A percentile compares a stretch with the other conserved stretches of the same genome.
Conservation (phyloP, 2,329 filamentous ascomycete species). For the Cyphellophora europaea region DNA sequence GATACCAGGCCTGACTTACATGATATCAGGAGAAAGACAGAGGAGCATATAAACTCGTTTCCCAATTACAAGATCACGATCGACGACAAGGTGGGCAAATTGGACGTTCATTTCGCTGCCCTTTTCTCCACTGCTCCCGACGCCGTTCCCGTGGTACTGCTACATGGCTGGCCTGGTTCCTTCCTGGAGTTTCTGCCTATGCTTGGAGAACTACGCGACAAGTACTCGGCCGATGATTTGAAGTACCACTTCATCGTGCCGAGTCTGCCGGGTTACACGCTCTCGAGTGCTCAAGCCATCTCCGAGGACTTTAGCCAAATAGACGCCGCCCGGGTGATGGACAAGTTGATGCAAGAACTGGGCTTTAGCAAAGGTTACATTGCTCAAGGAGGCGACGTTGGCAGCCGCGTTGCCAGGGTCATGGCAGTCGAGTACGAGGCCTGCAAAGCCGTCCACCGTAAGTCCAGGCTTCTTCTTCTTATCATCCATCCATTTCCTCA, state of each 20-base stretch:
- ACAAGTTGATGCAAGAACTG: slow-evolving; percentile 43
- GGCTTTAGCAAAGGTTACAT: slow-evolving; percentile 44
- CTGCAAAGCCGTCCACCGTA: slow-evolving; percentile 1
- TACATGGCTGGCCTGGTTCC: slow-evolving; percentile 48
- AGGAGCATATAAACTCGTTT: slow-evolving; percentile 38
- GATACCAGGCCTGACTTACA: too few species aligned
- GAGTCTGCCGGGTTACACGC: slow-evolving; percentile 44
- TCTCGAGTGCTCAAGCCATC: slow-evolving; percentile 38
- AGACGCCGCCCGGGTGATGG: slow-evolving; percentile 35
- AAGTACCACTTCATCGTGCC: slow-evolving; percentile 51
- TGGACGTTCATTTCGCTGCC: slow-evolving; percentile 44
- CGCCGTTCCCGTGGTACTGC: slow-evolving; percentile 41
- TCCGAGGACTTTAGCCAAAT: slow-evolving; percentile 32
- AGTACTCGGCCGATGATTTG: slow-evolving; percentile 28
- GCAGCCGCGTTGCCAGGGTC: slow-evolving; percentile 33
- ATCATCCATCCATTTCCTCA: neutral
- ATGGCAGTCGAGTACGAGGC: slow-evolving; percentile 32
- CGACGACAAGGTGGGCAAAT: slow-evolving; percentile 24
- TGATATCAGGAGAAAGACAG: slow-evolving; percentile 12
- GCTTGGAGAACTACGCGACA: slow-evolving; percentile 34
- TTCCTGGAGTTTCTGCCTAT: slow-evolving; percentile 49
- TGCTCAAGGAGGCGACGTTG: slow-evolving; percentile 49
- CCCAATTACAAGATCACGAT: slow-evolving; percentile 40
- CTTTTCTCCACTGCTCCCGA: slow-evolving; percentile 43
- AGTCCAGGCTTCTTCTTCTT: too few species aligned